Base-by-base conservation (phyloP, 257 asterid species). In the Fraxinus cuspidata region DNA sequence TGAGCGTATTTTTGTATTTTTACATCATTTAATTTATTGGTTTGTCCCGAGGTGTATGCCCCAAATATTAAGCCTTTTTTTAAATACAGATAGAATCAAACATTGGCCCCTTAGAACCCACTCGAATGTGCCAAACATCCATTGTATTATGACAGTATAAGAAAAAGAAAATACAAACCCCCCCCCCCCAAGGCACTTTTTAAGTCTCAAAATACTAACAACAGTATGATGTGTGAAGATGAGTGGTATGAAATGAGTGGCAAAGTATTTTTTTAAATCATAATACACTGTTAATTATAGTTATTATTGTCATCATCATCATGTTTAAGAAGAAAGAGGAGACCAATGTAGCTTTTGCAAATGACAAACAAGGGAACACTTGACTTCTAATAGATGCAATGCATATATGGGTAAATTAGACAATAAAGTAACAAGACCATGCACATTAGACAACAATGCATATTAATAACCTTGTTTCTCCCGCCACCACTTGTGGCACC, bases 391-490 rank as follows among this genome's bases (percentile, higher is more conserved):
- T 35, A 23, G 35, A 13, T 82, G 74, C 67, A 31, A 84, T 74
- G 9, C 65, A 74, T 68, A 63, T 28, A 69, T 64, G 72, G 28
- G 12, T n/a, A 58, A 58, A 21, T 58, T 23, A 60, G 34, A 60
- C 32, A 60, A 23, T 25, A 21, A 60, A 66, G 19, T 13, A 75
- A n/a, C 4, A 65, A 75, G 73, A 71, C 31, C 72, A 16, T 4
- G 32, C 21, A 64, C 27, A 69, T 42, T 42, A n/a, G 60, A 64
- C 75, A 18, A 67, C 65, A 71, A 64, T 56, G 60, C 64, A 77
- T 67, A 15, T 71, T 25, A 25, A 77, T 18, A 72, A 93, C 98
- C 99, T 90, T 92, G 85, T 74, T 86, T 79, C 85, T 89, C 78
- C 81, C 81, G 79, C 78, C 88, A 60, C 88, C 89, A 38, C 88